These are phyloP conservation scores for Letharia columbiana DNA, from an alignment of 495 filamentous ascomycete species.

Conservation along the genomic window DNA sequence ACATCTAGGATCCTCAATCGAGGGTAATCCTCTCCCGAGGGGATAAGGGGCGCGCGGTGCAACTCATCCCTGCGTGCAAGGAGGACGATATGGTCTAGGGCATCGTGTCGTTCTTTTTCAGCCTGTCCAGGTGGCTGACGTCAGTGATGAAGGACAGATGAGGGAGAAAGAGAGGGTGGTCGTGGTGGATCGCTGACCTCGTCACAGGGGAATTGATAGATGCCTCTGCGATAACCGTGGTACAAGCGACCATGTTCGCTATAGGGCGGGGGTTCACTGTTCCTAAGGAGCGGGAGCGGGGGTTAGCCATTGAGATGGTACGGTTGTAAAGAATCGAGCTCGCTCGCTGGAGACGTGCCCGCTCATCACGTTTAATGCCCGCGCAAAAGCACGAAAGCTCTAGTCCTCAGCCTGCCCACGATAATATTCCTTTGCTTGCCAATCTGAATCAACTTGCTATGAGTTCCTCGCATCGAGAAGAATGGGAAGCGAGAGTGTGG, in stretches of 20 bases:
- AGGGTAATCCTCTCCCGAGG: conserved; percentile 32
- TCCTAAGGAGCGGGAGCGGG: neutral
- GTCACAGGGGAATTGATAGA: conserved; percentile 46
- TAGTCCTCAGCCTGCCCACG: conserved; percentile 5
- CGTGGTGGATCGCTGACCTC: conserved; percentile 23
- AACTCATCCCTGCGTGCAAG: conserved; percentile 55
- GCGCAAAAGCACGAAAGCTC: conserved; percentile 4
- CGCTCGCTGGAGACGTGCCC: neutral
- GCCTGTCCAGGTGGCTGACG: conserved; percentile 29
- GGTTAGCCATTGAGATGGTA: neutral
- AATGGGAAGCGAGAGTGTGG: neutral
- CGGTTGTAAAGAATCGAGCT: neutral
- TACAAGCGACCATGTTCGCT: conserved; percentile 42
- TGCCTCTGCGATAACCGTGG: conserved; percentile 41
- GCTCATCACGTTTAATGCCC: conserved; percentile 3
- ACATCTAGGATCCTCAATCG: conserved; percentile 61
- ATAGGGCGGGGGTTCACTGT: conserved; percentile 7
- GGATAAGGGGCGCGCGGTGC: conserved; percentile 46
- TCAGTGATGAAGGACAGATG: neutral
- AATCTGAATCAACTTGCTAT: conserved; percentile 6
- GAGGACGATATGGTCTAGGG: conserved; percentile 64
- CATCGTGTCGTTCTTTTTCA: conserved; percentile 69
- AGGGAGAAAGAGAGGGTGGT: neutral
- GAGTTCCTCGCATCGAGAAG: conserved; percentile 7
- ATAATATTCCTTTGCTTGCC: conserved; percentile 5